Base-by-base conservation (phyloP, 495 filamentous ascomycete genomes). In the Hyphodiscus hymeniophilus region DNA sequence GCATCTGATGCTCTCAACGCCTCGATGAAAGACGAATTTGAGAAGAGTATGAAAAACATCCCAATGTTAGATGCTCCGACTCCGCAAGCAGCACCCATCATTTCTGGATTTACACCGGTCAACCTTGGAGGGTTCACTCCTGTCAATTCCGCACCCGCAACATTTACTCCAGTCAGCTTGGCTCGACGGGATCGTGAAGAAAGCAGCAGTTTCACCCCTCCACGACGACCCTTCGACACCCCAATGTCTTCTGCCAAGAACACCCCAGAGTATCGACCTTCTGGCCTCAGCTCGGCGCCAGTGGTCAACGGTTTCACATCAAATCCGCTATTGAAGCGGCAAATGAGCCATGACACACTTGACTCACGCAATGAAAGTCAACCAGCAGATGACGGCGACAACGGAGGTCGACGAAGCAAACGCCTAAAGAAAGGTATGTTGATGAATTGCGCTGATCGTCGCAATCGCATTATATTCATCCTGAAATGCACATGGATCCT, bases 361-460 rank as follows among this genome's bases (percentile, higher is more conserved):
- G 72, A 76, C 47, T 82, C 80, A 0, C 51, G 64, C 42, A 74
- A 72, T 50, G 81, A 80, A 28, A 69, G 63, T 4, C 77, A 81
- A 20, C 41, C 41, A 16, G 6, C 33, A 13, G 76, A 79, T 18
- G 83, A 89, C 34, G 71, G 67, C 6, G 87, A 95, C 51, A 73
- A 72, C 50, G 80, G 79, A 45, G 91, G 87, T 47, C 76, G 94
- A 48, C 80, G 91, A 44, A 96, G 89, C 63, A 97, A 98, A 68
- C 77, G 92, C 30, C 67, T 94, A 7, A 94, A 91, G 66, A 95
- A 95, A 77, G 89, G 87, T 92, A 74, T 57, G 72, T 69, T 2
- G 33, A 4, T 13, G 16, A 4, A 17, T 36, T 36, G 7, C 6
- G 6, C 12, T 36, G 13, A n/a, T 36, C 16, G 33, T 36, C 33